Base-by-base conservation (phyloP, 306 rosid genomes). In the Fragaria iinumae region DNA sequence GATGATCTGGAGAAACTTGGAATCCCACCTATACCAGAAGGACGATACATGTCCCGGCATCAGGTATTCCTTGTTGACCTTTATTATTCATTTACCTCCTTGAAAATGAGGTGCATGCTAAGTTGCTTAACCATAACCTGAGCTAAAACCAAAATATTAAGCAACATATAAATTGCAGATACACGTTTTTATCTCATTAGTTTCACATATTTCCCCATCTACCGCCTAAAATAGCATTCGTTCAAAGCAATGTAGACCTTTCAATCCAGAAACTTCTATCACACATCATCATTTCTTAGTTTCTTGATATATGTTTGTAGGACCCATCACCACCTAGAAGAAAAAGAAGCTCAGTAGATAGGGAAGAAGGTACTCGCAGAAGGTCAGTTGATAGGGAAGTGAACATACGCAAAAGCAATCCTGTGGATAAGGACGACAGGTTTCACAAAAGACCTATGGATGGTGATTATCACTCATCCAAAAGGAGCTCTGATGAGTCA, bases 11-110 rank as follows among this genome's bases (percentile, higher is more conserved):
- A 88, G 87, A 89, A 89, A 86, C 95, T 91, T 47, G 96, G 97
- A 66, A 90, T 94, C 53, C 92, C 94, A 72, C 95, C 93, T 77
- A 97, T 97, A 39, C 97, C 94, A 0, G 97, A 94, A 86, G 98
- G 98, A 82, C 84, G 84, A 77, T 94, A 91, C 87, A 79, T 88
- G 94, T 83, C 97, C 55, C 91, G 95, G 76, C 83, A 84, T 83
- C 90, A 90, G 98, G 98, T 90, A 74, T 53, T 53, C 13, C 70
- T 48, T 12, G 77, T 77, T 77, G 64, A 71, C 63, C 75, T 52
- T 41, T 60, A 34, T 65, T 44, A 52, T 41, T 41, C 17, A 62
- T 49, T 21, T 38, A 52, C 45, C 41, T 67, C 60, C 16, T 71
- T n/a, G 23, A 36, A 21, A 17, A 20, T 48, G 43, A 47, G n/a